Conservation (phyloP, 805 yeast genomes). For the Zygoascus ofunaensis region DNA sequence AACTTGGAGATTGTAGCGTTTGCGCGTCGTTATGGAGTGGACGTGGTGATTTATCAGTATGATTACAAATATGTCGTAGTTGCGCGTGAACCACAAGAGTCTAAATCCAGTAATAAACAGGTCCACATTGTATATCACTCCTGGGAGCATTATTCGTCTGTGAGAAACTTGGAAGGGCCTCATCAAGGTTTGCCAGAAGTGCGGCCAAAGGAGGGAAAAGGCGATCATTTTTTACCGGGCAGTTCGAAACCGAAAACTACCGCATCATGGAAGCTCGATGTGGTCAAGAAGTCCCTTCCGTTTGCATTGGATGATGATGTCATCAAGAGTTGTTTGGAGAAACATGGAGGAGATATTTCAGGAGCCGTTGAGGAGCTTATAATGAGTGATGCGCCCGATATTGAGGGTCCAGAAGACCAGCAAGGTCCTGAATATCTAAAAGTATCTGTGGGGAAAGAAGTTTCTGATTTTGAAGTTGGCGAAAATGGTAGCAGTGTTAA, state of each 20-base stretch:
- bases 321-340: conserved; percentile 7
- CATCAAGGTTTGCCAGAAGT: conserved; percentile 25
- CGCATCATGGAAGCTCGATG: conserved; percentile 23
- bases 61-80: conserved; percentile 30
- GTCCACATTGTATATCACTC: conserved; percentile 34
- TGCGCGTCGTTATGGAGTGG: conserved; percentile 26
- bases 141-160: conserved; percentile 38
- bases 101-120: conserved; percentile 1
- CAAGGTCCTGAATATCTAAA: no score
- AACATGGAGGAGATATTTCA: conserved; percentile 22
- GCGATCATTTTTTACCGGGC: not conserved
- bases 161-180: conserved; percentile 32
- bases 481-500: no score
- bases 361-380: conserved; percentile 24
- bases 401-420: not conserved
- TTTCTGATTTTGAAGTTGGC: no score
- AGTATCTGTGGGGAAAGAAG: no score
- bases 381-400: conserved; percentile 9
- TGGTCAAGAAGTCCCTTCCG: conserved; percentile 22
- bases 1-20: conserved; percentile 35
- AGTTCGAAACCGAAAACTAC: not conserved
- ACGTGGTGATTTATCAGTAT: conserved; percentile 32
- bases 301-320: conserved; percentile 16
- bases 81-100: conserved; percentile 11
- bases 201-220: conserved; percentile 5